These are phyloP conservation scores for Anaeromyces robustus DNA, from an alignment of 192 early-diverging fungal species.

Conservation along the genomic window DNA sequence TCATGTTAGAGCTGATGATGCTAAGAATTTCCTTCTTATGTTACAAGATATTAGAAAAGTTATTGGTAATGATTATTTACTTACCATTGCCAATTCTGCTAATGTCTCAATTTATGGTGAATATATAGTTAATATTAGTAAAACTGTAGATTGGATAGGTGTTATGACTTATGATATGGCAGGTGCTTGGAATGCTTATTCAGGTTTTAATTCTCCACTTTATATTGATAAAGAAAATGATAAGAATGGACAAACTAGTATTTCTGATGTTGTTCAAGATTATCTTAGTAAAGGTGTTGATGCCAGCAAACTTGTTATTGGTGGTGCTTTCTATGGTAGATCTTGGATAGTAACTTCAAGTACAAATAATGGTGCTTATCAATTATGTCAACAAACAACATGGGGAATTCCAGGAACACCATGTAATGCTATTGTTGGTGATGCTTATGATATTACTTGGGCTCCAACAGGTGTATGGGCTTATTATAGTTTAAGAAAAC, in stretches of 20 bases:
- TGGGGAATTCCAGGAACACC: background rate
- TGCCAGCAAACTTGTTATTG: conserved; percentile 69
- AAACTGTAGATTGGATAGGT: background rate
- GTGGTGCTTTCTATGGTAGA: conserved; percentile 65
- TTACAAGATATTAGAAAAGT: conserved; percentile 19
- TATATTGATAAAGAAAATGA: conserved; percentile 1
- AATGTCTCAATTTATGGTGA: conserved; percentile 1
- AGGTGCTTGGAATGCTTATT: conserved; percentile 3
- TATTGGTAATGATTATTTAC: background rate
- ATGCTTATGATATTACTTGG: background rate
- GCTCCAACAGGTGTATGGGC: conserved; percentile 40
- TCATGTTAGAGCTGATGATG: conserved; percentile 16
- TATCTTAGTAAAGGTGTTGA: conserved; percentile 62
- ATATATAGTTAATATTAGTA: conserved; percentile 3
- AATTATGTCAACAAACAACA: conserved; percentile 4
- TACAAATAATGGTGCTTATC: conserved; percentile 5
- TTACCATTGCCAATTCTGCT: conserved; percentile 1
- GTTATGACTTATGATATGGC: conserved; percentile 6
- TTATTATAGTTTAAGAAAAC: conserved; percentile 34
- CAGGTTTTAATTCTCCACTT: conserved; percentile 2
- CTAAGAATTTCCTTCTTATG: conserved; percentile 18
- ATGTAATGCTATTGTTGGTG: background rate
- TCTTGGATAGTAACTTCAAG: background rate
- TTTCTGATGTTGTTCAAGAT: conserved; percentile 41
- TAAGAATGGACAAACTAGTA: conserved; percentile 1